Evolutionary conservation across 495 filamentous ascomycete species (phyloP).

Genomic region (Clavariopsis aquatica): DNA sequence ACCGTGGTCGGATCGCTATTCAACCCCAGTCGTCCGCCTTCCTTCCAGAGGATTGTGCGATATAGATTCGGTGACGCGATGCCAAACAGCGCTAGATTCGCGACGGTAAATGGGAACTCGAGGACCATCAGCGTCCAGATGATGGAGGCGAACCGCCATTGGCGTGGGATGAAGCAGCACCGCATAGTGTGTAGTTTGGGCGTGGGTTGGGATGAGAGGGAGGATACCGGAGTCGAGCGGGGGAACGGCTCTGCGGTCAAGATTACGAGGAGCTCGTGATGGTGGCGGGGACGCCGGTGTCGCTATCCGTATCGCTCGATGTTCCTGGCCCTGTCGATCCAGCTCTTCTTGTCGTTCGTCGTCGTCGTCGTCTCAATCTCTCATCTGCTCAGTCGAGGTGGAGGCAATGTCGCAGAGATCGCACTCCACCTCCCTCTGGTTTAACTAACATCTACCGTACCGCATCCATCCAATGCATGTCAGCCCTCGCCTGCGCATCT

Average conservation of each 20-base stretch:
- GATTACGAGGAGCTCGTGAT: not conserved
- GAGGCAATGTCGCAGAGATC: not conserved
- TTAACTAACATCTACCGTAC: not conserved
- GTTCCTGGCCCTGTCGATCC: not conserved
- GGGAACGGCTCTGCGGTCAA: not conserved
- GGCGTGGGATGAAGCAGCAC: conserved; percentile 30
- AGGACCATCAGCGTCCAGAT: conserved; percentile 66
- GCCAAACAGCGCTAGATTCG: conserved; percentile 74
- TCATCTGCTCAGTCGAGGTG: not conserved
- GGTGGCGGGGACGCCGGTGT: not conserved
- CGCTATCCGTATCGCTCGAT: not conserved
- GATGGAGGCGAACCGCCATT: conserved; percentile 65
- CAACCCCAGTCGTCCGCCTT: conserved; percentile 76
- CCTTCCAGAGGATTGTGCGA: conserved; percentile 76
- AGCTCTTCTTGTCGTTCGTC: not conserved
- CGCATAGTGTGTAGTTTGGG: conserved; percentile 8
- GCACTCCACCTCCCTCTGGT: not conserved
- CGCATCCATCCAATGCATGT: not conserved
- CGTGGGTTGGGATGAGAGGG: not conserved
- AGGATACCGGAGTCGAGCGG: not conserved
- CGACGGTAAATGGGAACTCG: conserved; percentile 70
- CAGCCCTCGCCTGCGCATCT: not conserved
- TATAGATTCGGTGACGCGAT: conserved; percentile 79
- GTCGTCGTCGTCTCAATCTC: not conserved
- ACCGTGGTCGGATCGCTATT: conserved; percentile 76